A percentile compares a stretch with the other conserved stretches of the same genome.
Conservation (phyloP, 2,329 filamentous ascomycete species). For the Aschersonia sp. region DNA sequence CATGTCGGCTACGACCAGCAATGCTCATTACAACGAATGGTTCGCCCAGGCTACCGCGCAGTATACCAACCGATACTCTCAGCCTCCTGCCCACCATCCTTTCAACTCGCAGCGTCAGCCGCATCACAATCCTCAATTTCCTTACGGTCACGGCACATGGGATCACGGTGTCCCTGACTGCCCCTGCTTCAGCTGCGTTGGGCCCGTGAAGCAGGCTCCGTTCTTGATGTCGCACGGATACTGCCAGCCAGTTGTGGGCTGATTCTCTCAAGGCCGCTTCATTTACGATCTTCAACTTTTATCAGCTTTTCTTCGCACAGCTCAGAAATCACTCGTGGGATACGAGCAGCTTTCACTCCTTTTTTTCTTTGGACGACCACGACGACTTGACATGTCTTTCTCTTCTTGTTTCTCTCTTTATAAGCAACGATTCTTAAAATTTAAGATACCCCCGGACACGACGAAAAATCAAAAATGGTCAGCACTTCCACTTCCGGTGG, state of each 20-base stretch:
- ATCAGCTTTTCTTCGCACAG: background rate
- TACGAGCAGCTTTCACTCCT: constrained; percentile 1
- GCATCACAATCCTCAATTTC: constrained; percentile 27
- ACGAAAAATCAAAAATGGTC: constrained; percentile 15
- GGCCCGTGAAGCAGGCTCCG: constrained; percentile 27
- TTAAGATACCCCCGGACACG: constrained; percentile 24
- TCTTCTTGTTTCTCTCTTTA: constrained; percentile 11
- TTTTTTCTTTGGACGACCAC: constrained; percentile 10
- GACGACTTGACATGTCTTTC: constrained; percentile 12
- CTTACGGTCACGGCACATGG: constrained; percentile 33
- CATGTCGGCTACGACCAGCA: constrained; percentile 38
- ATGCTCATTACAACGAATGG: constrained; percentile 43
- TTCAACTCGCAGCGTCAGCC: constrained; percentile 26
- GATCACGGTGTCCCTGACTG: constrained; percentile 36
- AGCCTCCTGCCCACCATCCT: constrained; percentile 23
- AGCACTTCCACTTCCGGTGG: constrained; percentile 10
- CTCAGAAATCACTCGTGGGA: background rate
- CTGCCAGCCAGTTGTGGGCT: constrained; percentile 39
- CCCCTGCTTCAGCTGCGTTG: constrained; percentile 30
- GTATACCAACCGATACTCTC: constrained; percentile 30
- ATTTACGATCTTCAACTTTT: too few relatives aligned
- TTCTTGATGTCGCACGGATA: constrained; percentile 36
- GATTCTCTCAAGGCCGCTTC: too few relatives aligned
- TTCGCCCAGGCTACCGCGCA: constrained; percentile 30
- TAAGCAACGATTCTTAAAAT: constrained; percentile 16